Evolutionary conservation across 139 green algal species (phyloP), one percentile per base, ranked within the genome.

Genomic region (Mesotaenium endlicherianum): DNA sequence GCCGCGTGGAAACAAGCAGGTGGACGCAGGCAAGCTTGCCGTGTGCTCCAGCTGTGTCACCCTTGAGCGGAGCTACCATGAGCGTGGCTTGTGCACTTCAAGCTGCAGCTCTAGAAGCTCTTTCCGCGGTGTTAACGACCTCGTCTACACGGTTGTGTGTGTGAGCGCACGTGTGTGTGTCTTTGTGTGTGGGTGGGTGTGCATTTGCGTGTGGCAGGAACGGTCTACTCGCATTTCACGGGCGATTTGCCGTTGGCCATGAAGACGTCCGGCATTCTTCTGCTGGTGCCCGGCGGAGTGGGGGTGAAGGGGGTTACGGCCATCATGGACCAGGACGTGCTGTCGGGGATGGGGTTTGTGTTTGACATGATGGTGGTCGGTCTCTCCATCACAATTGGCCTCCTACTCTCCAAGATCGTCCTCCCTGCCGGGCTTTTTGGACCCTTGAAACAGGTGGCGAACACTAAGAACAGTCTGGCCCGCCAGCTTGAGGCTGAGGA

Each of bases 281-380:
- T 86, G 40, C 80, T 86, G 0, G 80, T 86, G 42, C 80, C 80
- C 17, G 80, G 80, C 1, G 80, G 80, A 34, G 44, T 86, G 20
- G 80, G 80, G 2, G 80, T 86, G 49, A n/a, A 40, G 38, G 80
- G 80, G 4, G 68, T 81, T 11, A 68, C 64, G 0, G 69, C 80
- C 36, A 71, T 86, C 1, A 36, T 86, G 26, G 47, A 79, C 16
- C 31, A 86, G 20, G 68, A 86, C 5, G 43, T 86, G 16, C 26
- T 82, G 40, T 71, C 67, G 5, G 80, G 80, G 14, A 42, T 86
- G 38, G 41, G 69, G 20, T 86, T 86, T 30, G 40, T 68, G 11
- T 82, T 86, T 38, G 69, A 86, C 30, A 86, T 86, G 80, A n/a
- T 86, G 30, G 42, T 81, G 0, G 80, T 86, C 1, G 43, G 69